Conservation (phyloP, 1,284 basidiomycete species). For the Cutaneotrichosporon curvatum region DNA sequence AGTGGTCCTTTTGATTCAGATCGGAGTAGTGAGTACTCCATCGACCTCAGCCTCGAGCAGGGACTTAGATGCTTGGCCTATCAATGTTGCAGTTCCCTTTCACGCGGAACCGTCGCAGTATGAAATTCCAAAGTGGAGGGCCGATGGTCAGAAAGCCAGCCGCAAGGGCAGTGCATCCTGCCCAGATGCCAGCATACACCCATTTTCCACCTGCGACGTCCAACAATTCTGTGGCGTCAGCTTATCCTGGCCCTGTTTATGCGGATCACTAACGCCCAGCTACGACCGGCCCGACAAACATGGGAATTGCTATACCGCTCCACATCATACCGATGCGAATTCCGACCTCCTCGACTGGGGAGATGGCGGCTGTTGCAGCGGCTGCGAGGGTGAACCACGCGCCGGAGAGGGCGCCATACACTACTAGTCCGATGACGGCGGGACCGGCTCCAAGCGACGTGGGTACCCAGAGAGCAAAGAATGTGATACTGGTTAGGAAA, state of each 20-base stretch:
- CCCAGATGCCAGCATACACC: slow-evolving; percentile 17
- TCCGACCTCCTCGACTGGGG: slow-evolving; percentile 22
- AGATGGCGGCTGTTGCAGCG: slow-evolving; percentile 16
- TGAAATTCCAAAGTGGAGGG: too few species aligned
- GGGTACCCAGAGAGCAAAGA: slow-evolving; percentile 22
- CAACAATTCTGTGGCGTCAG: slow-evolving; percentile 25
- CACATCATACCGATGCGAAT: slow-evolving; percentile 42
- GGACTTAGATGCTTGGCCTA: too few species aligned
- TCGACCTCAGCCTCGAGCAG: too few species aligned
- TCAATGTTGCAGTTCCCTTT: too few species aligned
- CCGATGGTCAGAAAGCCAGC: not conserved
- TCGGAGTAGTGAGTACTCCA: too few species aligned
- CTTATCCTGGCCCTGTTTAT: too few species aligned
- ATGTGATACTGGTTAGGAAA: slow-evolving; percentile 9
- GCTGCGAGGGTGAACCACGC: slow-evolving; percentile 39
- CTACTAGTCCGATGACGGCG: slow-evolving; percentile 34
- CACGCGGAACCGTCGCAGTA: too few species aligned
- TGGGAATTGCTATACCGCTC: slow-evolving; percentile 26
- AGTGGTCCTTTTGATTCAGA: too few species aligned
- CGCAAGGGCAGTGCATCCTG: not conserved
- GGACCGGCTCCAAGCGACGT: slow-evolving; percentile 6
- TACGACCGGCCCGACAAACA: slow-evolving; percentile 18
- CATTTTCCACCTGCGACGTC: slow-evolving; percentile 15
- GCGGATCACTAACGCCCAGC: too few species aligned
- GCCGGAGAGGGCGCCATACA: slow-evolving; percentile 34